phyloP scores from a whole-genome alignment of 306 rosid species.

The Fragaria nilgerrensis region DNA sequence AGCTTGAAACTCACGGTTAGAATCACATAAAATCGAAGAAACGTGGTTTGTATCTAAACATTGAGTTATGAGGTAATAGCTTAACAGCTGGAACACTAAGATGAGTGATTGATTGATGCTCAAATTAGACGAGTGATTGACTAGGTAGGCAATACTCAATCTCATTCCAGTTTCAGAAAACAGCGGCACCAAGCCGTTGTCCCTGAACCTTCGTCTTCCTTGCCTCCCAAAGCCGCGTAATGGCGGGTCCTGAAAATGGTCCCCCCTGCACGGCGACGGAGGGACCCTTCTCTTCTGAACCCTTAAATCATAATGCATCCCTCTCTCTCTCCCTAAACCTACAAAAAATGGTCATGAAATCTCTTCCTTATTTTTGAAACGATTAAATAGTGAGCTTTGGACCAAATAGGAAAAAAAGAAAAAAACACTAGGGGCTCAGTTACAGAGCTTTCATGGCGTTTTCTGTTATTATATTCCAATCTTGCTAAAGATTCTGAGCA shows the following conservation, averaged over 20 bases:
- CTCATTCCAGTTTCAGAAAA: neutral
- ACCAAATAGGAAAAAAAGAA: neutral
- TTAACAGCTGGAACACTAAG: neutral
- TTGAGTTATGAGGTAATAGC: neutral
- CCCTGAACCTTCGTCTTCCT: neutral
- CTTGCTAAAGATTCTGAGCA: constrained; percentile 24
- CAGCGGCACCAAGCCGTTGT: neutral
- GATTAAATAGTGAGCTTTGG: neutral
- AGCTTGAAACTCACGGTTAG: neutral
- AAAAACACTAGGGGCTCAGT: neutral
- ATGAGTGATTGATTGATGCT: neutral
- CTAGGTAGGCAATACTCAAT: neutral
- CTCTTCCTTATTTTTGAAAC: neutral
- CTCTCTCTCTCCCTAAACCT: neutral
- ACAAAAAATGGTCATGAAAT: neutral
- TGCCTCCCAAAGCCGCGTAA: constrained; percentile 36
- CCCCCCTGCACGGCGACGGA: constrained; percentile 11
- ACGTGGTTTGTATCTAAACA: neutral
- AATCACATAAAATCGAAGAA: neutral
- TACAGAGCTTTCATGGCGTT: constrained; percentile 20
- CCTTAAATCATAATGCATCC: neutral
- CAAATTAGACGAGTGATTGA: neutral
- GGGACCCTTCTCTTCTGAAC: constrained; percentile 4
- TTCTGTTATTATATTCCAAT: constrained; percentile 18
- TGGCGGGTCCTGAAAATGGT: constrained; percentile 29